phyloP scores from a whole-genome alignment of 768 basidiomycete genomes.

The Pleurotus sapidus region DNA sequence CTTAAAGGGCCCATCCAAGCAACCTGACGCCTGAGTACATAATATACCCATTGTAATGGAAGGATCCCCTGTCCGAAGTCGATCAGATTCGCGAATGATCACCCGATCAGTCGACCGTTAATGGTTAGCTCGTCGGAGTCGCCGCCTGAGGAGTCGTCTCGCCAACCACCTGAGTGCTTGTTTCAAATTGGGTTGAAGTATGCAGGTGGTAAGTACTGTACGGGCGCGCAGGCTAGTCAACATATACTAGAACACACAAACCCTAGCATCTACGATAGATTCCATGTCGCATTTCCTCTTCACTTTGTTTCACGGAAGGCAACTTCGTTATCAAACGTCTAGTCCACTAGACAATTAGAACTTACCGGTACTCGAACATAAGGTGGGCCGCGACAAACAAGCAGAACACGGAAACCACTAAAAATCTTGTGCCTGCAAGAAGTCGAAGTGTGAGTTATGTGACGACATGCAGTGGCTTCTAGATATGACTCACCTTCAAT shows the following conservation, averaged over 20 bases:
- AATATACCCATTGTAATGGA: not conserved
- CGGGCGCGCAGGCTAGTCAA: too few species aligned
- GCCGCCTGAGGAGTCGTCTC: too few species aligned
- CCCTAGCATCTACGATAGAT: conserved; percentile 49
- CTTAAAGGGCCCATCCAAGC: not conserved
- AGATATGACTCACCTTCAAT: conserved; percentile 44
- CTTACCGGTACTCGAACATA: conserved; percentile 95
- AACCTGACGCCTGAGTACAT: too few species aligned
- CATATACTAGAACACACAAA: not conserved
- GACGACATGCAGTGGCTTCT: not conserved
- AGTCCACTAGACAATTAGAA: conserved; percentile 9
- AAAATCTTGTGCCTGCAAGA: conserved; percentile 59
- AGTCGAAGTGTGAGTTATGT: conserved; percentile 2
- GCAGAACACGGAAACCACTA: conserved; percentile 54
- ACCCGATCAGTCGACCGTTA: too few species aligned
- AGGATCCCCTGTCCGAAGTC: too few species aligned
- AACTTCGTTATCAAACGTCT: conserved; percentile 1
- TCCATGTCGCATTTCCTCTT: conserved; percentile 69
- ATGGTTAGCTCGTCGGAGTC: too few species aligned
- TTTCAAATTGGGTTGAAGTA: too few species aligned
- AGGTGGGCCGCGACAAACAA: conserved; percentile 83
- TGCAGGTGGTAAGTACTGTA: too few species aligned
- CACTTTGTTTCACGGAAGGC: conserved; percentile 36
- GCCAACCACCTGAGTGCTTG: not conserved
- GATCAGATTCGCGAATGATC: too few species aligned